Evolutionary conservation across 139 green algal species (phyloP).

Genomic region (Picocystis salinarum): DNA sequence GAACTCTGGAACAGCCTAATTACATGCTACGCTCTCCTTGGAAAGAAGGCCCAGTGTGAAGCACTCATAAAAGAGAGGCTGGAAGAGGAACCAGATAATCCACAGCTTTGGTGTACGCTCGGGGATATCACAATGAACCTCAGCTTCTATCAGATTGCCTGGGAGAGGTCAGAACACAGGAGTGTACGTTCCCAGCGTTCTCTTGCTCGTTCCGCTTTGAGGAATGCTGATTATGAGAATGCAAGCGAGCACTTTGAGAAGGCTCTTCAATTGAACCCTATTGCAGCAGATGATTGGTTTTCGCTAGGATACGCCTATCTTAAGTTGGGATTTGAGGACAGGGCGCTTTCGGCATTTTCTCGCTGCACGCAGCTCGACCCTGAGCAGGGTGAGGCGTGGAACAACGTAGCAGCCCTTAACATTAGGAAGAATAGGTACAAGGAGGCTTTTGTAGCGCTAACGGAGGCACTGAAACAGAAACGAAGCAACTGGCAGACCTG

Average conservation of each 20-base stretch:
- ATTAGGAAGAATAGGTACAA: conserved; percentile 7
- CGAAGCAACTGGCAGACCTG: conserved; percentile 70
- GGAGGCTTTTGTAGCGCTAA: conserved; percentile 20
- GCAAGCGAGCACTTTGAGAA: conserved; percentile 41
- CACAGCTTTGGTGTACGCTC: conserved; percentile 66
- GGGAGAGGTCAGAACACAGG: conserved; percentile 32
- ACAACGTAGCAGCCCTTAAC: conserved; percentile 74
- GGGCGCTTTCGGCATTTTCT: conserved; percentile 46
- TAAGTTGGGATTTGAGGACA: conserved; percentile 19
- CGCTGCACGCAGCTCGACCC: conserved; percentile 55
- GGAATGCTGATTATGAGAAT: conserved; percentile 23
- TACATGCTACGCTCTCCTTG: conserved; percentile 65
- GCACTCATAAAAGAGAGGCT: conserved; percentile 43
- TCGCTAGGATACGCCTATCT: conserved; percentile 54
- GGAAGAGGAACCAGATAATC: conserved; percentile 42
- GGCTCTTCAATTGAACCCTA: conserved; percentile 62
- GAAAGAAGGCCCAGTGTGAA: conserved; percentile 50
- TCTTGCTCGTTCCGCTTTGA: conserved; percentile 29
- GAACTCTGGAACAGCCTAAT: conserved; percentile 78
- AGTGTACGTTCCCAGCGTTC: conserved; percentile 45
- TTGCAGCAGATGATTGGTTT: conserved; percentile 79
- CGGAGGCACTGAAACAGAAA: conserved; percentile 36
- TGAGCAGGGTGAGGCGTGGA: conserved; percentile 78
- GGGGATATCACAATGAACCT: conserved; percentile 65
- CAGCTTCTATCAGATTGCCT: conserved; percentile 49